Base-by-base conservation (phyloP, 2,329 filamentous ascomycete species). In the Teratosphaeria epicoccoides region DNA sequence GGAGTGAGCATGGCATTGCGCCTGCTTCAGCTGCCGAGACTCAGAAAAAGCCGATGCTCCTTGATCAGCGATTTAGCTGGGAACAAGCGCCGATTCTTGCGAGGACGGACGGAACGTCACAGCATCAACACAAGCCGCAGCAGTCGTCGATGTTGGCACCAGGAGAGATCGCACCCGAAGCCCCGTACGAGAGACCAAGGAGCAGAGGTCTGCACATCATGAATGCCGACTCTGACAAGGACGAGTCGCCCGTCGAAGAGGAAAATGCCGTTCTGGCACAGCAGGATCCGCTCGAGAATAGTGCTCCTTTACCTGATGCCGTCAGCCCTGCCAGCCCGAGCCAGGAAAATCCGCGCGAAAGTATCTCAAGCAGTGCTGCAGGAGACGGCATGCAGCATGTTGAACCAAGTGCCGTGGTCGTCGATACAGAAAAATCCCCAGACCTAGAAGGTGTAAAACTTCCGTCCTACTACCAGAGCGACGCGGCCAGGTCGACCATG, bases 131-230 rank as follows among this genome's bases (percentile, higher is more conserved):
- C 10, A 24, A 37, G 2, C 12, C 14, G 14, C 49, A 54, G 11
- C 26, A 22, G n/a, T 11, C 47, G 12, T 20, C 10, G 12, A 49
- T 46, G 7, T 9, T 17, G 10, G 54, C 57, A 45, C 52, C 54
- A 11, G 55, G 54, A 12, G 54, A 64, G 29, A 60, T 64, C 46
- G 55, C 55, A 26, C 61, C 62, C 6, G 60, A 63, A 47, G 53
- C 52, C 49, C 56, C 62, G 3, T 67, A 66, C 47, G 65, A 66
- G 52, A 54, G 64, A 22, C 63, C 64, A 6, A 51, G 55, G 20
- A 65, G 59, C 47, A 56, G 59, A 25, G 67, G 67, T 3, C 62
- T 75, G 40, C 71, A 74, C 50, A 68, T 75, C 23, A 68, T 74
- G 45, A 75, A 75, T 51, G 65, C 69, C 17, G 66, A 64, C 37